A percentile compares a stretch with the other conserved stretches of the same genome.
Evolutionary conservation across 2,329 filamentous ascomycete species (phyloP).

Genomic region (Furcasterigmium furcatum): DNA sequence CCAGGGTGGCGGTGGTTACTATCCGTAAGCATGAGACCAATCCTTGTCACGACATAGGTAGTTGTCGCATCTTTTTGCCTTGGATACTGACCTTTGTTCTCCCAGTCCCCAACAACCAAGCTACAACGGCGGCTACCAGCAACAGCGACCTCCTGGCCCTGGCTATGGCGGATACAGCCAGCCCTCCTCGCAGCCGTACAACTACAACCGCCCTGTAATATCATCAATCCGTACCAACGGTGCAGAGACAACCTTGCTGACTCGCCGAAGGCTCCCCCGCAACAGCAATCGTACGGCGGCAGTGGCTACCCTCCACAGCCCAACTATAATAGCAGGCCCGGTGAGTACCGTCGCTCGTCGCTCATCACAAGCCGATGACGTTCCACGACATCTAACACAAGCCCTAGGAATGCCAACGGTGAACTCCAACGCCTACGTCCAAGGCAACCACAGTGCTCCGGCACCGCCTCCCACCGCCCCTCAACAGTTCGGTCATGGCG

Average conservation of each 20-base stretch:
- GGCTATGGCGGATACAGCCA: conserved; percentile 37
- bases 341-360: conserved; percentile 26
- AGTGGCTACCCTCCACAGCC: conserved; percentile 38
- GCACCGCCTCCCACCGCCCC: conserved; percentile 44
- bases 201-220: conserved; percentile 36
- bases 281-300: conserved; percentile 14
- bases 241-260: too few relatives aligned
- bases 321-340: conserved; percentile 45
- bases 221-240: not conserved
- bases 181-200: conserved; percentile 44
- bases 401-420: conserved; percentile 12
- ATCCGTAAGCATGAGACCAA: conserved; percentile 36
- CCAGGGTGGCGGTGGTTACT: conserved; percentile 41
- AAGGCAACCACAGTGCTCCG: conserved; percentile 21
- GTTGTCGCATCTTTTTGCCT: not conserved
- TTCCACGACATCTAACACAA: too few relatives aligned
- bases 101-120: conserved; percentile 36
- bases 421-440: conserved; percentile 22
- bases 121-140: conserved; percentile 45
- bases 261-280: conserved; percentile 25
- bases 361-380: not conserved
- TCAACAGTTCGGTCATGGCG: conserved; percentile 64
- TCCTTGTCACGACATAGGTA: not conserved
- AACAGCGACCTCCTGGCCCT: conserved; percentile 34
- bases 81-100: not conserved